These are phyloP conservation scores for Calonectria ilicicola DNA, from an alignment of 2,329 filamentous ascomycete species.

Conservation along the genomic window DNA sequence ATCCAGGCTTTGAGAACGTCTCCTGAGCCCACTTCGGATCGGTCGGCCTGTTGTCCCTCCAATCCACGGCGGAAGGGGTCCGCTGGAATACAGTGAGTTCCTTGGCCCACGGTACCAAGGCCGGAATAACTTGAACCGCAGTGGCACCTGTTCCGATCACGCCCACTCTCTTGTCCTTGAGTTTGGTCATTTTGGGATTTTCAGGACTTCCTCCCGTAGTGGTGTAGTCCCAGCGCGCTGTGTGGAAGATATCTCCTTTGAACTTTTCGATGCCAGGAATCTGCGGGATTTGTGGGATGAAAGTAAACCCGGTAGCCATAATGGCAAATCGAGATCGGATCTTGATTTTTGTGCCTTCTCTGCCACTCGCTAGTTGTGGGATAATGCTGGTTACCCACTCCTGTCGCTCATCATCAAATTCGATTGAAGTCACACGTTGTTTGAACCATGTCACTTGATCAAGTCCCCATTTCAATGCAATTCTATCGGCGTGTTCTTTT, in stretches of 20 bases:
- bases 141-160: conserved; percentile 9
- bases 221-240: conserved; percentile 17
- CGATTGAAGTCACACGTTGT: conserved; percentile 52
- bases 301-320: background rate
- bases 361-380: background rate
- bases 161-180: background rate
- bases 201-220: background rate
- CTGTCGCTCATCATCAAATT: conserved; percentile 57
- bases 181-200: background rate
- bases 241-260: background rate
- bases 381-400: conserved; percentile 31
- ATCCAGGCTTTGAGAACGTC: conserved; percentile 53
- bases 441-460: conserved; percentile 54
- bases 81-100: background rate
- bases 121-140: background rate
- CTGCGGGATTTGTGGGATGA: background rate
- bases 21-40: background rate
- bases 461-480: conserved; percentile 57
- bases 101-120: background rate
- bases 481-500: conserved; percentile 54
- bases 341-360: background rate
- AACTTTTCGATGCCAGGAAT: background rate
- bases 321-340: conserved; percentile 1
- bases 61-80: background rate
- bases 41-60: background rate